Evolutionary conservation across 176 grass and related monocot species (phyloP).

Genomic region (Lolium perenne): DNA sequence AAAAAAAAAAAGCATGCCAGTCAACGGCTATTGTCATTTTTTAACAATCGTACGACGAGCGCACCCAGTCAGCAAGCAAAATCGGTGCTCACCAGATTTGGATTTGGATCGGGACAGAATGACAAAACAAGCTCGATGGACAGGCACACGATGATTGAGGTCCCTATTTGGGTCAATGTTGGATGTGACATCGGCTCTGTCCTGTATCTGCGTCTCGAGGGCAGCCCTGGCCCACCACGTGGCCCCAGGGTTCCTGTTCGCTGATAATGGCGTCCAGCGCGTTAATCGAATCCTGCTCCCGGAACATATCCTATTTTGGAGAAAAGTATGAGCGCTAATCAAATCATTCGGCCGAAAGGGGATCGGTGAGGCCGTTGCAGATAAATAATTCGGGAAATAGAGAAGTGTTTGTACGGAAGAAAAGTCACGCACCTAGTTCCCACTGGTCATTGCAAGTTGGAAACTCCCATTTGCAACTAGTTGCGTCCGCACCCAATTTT

Average conservation of each 20-base stretch:
- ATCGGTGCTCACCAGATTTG: neutral
- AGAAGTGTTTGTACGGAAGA: neutral
- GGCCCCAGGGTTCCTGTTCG: conserved; percentile 25
- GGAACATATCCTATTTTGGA: neutral
- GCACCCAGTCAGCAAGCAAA: neutral
- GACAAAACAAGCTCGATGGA: neutral
- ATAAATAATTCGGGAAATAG: neutral
- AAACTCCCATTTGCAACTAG: too few relatives aligned
- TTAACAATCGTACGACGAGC: neutral
- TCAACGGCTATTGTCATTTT: neutral
- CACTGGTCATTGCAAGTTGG: too few relatives aligned
- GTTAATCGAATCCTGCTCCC: conserved; percentile 3
- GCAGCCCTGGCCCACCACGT: conserved; percentile 36
- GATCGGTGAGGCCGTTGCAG: neutral
- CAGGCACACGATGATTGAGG: neutral
- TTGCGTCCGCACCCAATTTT: too few relatives aligned
- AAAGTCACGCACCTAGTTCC: too few relatives aligned
- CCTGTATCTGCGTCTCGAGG: conserved; percentile 6
- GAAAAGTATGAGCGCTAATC: neutral
- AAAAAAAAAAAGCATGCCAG: too few relatives aligned
- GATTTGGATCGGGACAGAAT: neutral
- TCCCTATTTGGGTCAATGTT: conserved; percentile 32
- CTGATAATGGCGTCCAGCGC: conserved; percentile 36
- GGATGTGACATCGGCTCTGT: conserved; percentile 9
- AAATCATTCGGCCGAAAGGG: neutral